phyloP scores from a whole-genome alignment of 1,284 basidiomycete genomes.

The Pseudozyma hubeiensis region DNA sequence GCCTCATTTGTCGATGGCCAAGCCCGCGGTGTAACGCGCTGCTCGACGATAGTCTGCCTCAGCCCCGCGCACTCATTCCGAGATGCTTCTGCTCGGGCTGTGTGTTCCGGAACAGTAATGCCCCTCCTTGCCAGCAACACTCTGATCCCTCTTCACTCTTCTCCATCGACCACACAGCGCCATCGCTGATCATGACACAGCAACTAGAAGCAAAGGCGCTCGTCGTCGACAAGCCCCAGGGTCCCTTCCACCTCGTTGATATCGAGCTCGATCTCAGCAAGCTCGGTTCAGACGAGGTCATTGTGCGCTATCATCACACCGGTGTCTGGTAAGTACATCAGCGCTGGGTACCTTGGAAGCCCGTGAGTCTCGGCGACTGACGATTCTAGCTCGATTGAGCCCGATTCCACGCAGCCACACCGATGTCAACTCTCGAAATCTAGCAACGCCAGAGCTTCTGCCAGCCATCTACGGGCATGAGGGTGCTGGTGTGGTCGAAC shows the following conservation, averaged over 20 bases:
- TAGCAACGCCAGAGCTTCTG: constrained; percentile 5
- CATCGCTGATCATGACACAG: no score
- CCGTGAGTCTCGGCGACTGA: background rate
- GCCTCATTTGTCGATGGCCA: no score
- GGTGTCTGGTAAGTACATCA: constrained; percentile 15
- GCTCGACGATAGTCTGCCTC: no score
- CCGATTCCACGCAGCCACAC: constrained; percentile 6
- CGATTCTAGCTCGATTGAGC: background rate
- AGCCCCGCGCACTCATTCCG: no score
- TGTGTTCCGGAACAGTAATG: no score
- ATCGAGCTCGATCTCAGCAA: constrained; percentile 21
- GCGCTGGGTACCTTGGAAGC: background rate
- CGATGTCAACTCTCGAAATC: constrained; percentile 14
- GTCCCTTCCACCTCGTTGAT: constrained; percentile 25
- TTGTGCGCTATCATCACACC: constrained; percentile 25
- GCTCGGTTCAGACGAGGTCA: constrained; percentile 21
- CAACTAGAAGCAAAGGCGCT: constrained; percentile 23
- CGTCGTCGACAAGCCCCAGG: constrained; percentile 14
- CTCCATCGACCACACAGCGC: no score
- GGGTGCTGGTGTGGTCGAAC: constrained; percentile 27
- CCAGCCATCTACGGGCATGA: constrained; percentile 33
- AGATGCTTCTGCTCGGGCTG: no score
- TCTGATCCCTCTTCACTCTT: no score
- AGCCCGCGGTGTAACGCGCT: no score
- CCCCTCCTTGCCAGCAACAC: no score